A percentile compares a stretch with the other conserved stretches of the same genome.
Conservation (phyloP, 2,329 filamentous ascomycete species). For the Botryosphaeria dothidea region DNA sequence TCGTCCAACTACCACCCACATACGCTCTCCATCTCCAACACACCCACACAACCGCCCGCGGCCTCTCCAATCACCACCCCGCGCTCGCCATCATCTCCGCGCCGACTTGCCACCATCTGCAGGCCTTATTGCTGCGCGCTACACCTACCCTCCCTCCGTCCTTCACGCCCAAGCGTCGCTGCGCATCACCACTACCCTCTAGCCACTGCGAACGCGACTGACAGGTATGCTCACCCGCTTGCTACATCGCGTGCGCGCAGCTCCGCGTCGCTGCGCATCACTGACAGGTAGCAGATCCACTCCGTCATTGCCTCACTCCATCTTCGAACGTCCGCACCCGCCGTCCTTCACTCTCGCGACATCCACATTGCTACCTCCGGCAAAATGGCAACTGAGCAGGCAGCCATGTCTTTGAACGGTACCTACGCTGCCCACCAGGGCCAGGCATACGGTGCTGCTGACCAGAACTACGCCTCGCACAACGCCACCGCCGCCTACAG, state of each 20-base stretch:
- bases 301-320: not conserved
- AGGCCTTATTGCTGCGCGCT: not conserved
- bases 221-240: constrained; percentile 5
- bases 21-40: constrained; percentile 6
- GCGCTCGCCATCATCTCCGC: constrained; percentile 5
- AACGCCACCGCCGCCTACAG: constrained; percentile 30
- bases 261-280: constrained; percentile 3
- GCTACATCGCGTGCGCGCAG: constrained; percentile 3
- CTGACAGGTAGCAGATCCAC: not conserved
- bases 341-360: constrained; percentile 8
- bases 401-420: constrained; percentile 49
- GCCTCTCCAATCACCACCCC: constrained; percentile 1
- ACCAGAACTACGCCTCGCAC: constrained; percentile 33
- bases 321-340: not conserved
- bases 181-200: not conserved
- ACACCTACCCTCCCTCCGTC: not conserved
- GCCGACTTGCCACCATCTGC: not conserved
- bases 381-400: constrained; percentile 42
- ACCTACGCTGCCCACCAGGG: constrained; percentile 44
- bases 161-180: not conserved
- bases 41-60: constrained; percentile 15
- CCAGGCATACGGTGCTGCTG: constrained; percentile 40
- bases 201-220: constrained; percentile 13
- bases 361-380: not conserved
- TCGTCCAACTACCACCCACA: constrained; percentile 12